Conservation (phyloP, 441 rosid species). For the Jatropha podagrica region DNA sequence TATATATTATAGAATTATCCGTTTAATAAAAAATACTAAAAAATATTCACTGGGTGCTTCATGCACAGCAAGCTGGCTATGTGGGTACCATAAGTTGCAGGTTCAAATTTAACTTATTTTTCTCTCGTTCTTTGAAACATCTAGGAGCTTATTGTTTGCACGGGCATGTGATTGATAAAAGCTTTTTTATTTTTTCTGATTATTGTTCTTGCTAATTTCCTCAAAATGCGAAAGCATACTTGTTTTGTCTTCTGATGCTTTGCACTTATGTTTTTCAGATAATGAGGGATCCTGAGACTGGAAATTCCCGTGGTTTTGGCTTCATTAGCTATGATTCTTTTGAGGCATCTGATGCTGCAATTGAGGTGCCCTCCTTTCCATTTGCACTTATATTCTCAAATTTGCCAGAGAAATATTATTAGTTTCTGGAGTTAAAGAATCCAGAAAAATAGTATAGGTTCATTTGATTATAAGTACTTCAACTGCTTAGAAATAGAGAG, state of each 20-base stretch:
- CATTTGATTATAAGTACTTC: too few species aligned
- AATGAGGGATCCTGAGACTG: conserved; percentile 96
- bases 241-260: conserved; percentile 23
- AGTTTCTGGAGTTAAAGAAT: not conserved
- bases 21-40: not conserved
- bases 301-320: conserved; percentile 96
- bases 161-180: not conserved
- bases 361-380: conserved; percentile 54
- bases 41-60: too few species aligned
- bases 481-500: too few species aligned
- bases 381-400: not conserved
- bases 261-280: conserved; percentile 45
- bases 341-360: conserved; percentile 96
- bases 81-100: not conserved
- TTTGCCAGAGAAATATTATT: not conserved
- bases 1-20: not conserved
- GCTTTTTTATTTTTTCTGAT: not conserved
- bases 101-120: not conserved
- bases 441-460: too few species aligned
- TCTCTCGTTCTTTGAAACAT: not conserved
- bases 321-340: conserved; percentile 96
- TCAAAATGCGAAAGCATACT: not conserved
- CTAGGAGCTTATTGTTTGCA: not conserved
- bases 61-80: not conserved
- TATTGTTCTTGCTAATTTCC: not conserved